Percentiles rank a stretch among this genome's conserved stretches.
phyloP scores from a whole-genome alignment of 108 stramenopile species.

The Cyclostephanos tholiformis region DNA sequence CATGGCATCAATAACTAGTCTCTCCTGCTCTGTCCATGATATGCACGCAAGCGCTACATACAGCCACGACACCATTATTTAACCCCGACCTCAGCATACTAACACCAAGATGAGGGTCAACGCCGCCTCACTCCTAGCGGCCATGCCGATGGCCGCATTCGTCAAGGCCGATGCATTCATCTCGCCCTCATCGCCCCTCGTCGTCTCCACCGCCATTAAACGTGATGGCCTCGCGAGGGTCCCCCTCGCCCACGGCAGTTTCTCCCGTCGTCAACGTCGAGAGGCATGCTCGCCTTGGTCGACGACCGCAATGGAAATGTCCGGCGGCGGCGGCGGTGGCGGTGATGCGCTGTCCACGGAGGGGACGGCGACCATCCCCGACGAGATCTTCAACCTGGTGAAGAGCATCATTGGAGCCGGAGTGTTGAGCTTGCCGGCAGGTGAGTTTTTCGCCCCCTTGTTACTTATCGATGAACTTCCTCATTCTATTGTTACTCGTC shows the following conservation, averaged over 20 bases:
- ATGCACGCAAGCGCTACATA: too few relatives aligned
- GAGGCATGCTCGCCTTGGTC: conserved; percentile 4
- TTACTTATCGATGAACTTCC: not conserved
- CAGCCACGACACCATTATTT: too few relatives aligned
- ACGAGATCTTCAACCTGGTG: conserved; percentile 92
- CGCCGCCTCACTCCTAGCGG: conserved; percentile 37
- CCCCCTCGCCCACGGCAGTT: too few relatives aligned
- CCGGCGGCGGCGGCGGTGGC: conserved; percentile 37
- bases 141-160: conserved; percentile 40
- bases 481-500: too few relatives aligned
- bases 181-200: conserved; percentile 6
- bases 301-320: conserved; percentile 34
- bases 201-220: not conserved
- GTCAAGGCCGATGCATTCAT: conserved; percentile 50
- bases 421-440: conserved; percentile 91
- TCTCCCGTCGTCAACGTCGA: too few relatives aligned
- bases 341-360: conserved; percentile 33
- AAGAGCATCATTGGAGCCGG: conserved; percentile 95
- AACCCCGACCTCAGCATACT: not conserved
- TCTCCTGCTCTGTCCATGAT: too few relatives aligned
- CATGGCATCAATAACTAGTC: too few relatives aligned
- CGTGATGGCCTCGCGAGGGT: conserved; percentile 21
- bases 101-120: conserved; percentile 34
- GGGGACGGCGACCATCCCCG: conserved; percentile 81
- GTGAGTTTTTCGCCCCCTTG: conserved; percentile 27